These are phyloP conservation scores for Ascosphaera apis DNA, from an alignment of 2,329 filamentous ascomycete species.

Conservation along the genomic window DNA sequence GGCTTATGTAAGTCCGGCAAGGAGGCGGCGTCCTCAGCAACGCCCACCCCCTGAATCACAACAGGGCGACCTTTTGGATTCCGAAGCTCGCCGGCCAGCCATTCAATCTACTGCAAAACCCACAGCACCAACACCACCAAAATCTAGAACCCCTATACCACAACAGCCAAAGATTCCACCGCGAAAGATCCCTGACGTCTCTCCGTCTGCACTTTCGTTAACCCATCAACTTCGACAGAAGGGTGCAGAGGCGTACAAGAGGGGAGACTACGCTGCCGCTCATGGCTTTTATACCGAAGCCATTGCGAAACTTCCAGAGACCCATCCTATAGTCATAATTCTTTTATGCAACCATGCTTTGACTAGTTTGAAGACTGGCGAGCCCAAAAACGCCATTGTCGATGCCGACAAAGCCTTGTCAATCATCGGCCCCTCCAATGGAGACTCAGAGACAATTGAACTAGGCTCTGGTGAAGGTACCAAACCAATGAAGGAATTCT, in stretches of 20 bases:
- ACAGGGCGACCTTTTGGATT: slow-evolving; percentile 40
- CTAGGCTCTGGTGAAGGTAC: slow-evolving; percentile 38
- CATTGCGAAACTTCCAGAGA: slow-evolving; percentile 46
- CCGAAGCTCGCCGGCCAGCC: slow-evolving; percentile 12
- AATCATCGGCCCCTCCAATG: slow-evolving; percentile 57
- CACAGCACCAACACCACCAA: slow-evolving; percentile 17
- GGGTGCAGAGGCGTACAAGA: slow-evolving; percentile 77
- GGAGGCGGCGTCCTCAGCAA: slow-evolving; percentile 34
- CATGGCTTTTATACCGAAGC: slow-evolving; percentile 64
- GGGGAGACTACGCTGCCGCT: slow-evolving; percentile 73
- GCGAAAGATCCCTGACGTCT: slow-evolving; percentile 38
- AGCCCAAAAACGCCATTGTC: slow-evolving; percentile 63
- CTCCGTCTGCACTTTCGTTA: slow-evolving; percentile 43
- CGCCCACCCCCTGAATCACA: slow-evolving; percentile 24
- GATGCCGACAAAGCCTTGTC: slow-evolving; percentile 64
- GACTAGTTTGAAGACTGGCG: slow-evolving; percentile 75
- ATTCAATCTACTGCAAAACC: slow-evolving; percentile 14
- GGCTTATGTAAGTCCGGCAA: slow-evolving; percentile 68
- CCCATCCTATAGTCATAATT: slow-evolving; percentile 69
- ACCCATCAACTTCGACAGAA: slow-evolving; percentile 59
- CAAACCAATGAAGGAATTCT: slow-evolving; percentile 83
- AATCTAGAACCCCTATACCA: slow-evolving; percentile 22
- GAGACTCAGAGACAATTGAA: slow-evolving; percentile 58
- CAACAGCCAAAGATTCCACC: slow-evolving; percentile 24
- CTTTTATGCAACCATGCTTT: slow-evolving; percentile 77